phyloP scores from a whole-genome alignment of 805 yeast genomes.

The Candida sithepensis region DNA sequence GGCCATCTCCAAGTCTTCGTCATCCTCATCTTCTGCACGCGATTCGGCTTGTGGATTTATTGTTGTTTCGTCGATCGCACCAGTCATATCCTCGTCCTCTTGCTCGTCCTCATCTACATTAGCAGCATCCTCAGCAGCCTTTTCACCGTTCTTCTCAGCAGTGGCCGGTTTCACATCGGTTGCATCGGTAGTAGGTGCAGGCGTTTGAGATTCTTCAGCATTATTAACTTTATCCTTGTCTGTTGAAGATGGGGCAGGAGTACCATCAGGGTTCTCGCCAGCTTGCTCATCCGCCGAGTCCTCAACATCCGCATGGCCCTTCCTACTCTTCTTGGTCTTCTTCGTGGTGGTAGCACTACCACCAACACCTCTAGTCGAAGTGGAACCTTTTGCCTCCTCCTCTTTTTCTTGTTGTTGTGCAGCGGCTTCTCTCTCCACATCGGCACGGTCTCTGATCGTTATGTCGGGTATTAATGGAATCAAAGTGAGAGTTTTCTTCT shows the following conservation, averaged over 20 bases:
- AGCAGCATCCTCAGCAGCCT: not conserved
- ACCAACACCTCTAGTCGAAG: slow-evolving; percentile 32
- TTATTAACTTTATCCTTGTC: not conserved
- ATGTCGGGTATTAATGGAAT: slow-evolving; percentile 90
- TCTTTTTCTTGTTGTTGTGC: slow-evolving; percentile 38
- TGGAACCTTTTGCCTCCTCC: slow-evolving; percentile 18
- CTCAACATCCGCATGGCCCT: slow-evolving; percentile 25
- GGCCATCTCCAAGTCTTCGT: slow-evolving; percentile 72
- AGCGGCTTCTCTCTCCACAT: slow-evolving; percentile 64
- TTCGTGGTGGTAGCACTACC: slow-evolving; percentile 21
- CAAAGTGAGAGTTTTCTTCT: slow-evolving; percentile 72
- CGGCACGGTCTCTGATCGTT: slow-evolving; percentile 65
- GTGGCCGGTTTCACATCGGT: not conserved
- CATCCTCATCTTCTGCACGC: slow-evolving; percentile 42
- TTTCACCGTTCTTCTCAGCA: not conserved
- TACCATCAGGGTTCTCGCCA: slow-evolving; percentile 1
- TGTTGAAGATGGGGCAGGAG: not conserved
- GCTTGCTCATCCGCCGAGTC: slow-evolving; percentile 4
- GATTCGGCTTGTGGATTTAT: slow-evolving; percentile 12
- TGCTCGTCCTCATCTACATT: slow-evolving; percentile 25
- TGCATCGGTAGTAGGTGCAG: not conserved
- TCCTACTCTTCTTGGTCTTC: slow-evolving; percentile 37
- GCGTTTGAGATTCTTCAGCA: slow-evolving; percentile 1
- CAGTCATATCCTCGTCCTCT: slow-evolving; percentile 44
- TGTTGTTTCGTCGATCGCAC: slow-evolving; percentile 33